These are phyloP conservation scores for Pseudogymnoascus sp. DNA, from an alignment of 2,329 filamentous ascomycete genomes.

Conservation along the genomic window DNA sequence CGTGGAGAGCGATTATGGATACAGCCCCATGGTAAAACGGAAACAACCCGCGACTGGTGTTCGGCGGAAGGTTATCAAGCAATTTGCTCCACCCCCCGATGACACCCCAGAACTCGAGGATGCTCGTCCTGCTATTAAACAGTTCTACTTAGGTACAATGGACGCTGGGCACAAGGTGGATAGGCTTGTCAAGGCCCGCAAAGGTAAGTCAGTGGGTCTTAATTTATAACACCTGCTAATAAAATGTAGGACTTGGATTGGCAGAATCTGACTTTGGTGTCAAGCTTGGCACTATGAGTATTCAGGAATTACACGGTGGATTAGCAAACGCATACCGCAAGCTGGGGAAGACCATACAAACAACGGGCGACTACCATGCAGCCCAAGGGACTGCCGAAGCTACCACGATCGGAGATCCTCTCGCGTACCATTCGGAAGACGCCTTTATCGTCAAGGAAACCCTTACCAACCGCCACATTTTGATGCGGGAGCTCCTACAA, in stretches of 20 bases:
- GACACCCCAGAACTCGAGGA: constrained; percentile 92
- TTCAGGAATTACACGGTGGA: constrained; percentile 83
- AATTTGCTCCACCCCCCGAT: constrained; percentile 94
- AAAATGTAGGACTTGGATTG: constrained; percentile 68
- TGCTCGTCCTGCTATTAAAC: constrained; percentile 82
- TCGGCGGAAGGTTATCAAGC: constrained; percentile 89
- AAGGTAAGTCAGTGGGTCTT: constrained; percentile 51
- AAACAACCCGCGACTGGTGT: constrained; percentile 96
- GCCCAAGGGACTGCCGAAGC: constrained; percentile 95
- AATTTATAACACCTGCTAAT: constrained; percentile 24
- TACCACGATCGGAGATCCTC: constrained; percentile 84
- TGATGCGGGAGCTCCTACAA: constrained; percentile 86
- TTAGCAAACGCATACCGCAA: constrained; percentile 88
- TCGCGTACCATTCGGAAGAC: constrained; percentile 91
- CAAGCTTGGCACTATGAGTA: constrained; percentile 76
- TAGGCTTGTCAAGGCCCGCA: constrained; percentile 79
- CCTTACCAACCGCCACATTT: constrained; percentile 91
- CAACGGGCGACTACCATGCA: constrained; percentile 88
- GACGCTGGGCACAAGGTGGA: constrained; percentile 97
- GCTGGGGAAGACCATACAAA: constrained; percentile 86
- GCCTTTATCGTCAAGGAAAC: constrained; percentile 98
- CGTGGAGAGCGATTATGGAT: constrained; percentile 98
- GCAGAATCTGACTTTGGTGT: constrained; percentile 90
- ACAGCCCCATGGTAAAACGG: constrained; percentile 89
- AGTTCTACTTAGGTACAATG: constrained; percentile 93